Evolutionary conservation across 2,329 filamentous ascomycete species (phyloP).

Genomic region (Diaporthe helianthi): DNA sequence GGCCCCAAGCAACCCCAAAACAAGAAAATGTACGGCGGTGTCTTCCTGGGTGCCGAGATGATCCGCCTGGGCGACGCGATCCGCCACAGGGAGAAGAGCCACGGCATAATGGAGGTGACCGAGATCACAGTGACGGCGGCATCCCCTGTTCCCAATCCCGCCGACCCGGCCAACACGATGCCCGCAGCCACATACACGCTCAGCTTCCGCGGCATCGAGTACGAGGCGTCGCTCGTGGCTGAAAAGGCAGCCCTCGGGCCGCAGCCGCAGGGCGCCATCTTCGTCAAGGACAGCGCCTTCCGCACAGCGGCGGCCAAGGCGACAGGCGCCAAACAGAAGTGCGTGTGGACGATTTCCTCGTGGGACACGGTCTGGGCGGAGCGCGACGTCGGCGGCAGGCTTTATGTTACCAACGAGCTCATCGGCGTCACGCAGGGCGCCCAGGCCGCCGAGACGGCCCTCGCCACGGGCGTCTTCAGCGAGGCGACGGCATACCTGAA

Average conservation of each 20-base stretch:
- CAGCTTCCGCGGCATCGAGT: constrained; percentile 32
- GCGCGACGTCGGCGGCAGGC: constrained; percentile 58
- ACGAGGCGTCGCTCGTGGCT: constrained; percentile 28
- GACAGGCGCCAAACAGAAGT: constrained; percentile 32
- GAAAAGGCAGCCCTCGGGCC: constrained; percentile 26
- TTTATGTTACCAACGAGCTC: constrained; percentile 63
- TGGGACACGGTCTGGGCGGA: constrained; percentile 46
- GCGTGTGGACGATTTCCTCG: constrained; percentile 31
- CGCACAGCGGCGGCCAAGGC: constrained; percentile 33
- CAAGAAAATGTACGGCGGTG: constrained; percentile 40
- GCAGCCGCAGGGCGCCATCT: constrained; percentile 34
- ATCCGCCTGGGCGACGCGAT: constrained; percentile 45
- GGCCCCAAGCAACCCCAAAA: constrained; percentile 34
- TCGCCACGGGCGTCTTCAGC: constrained; percentile 49
- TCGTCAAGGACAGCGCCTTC: constrained; percentile 33
- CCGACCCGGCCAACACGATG: constrained; percentile 32
- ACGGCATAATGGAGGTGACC: constrained; percentile 36
- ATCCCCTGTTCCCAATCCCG: constrained; percentile 32
- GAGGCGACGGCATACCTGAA: constrained; percentile 59
- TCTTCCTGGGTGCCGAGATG: constrained; percentile 48
- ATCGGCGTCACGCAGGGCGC: constrained; percentile 42
- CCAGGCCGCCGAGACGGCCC: constrained; percentile 38
- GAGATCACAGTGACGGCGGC: constrained; percentile 37
- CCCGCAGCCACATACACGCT: constrained; percentile 15
- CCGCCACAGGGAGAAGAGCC: constrained; percentile 39